Evolutionary conservation across 805 yeast species (phyloP).

Genomic region (Yamadazyma scolyti): DNA sequence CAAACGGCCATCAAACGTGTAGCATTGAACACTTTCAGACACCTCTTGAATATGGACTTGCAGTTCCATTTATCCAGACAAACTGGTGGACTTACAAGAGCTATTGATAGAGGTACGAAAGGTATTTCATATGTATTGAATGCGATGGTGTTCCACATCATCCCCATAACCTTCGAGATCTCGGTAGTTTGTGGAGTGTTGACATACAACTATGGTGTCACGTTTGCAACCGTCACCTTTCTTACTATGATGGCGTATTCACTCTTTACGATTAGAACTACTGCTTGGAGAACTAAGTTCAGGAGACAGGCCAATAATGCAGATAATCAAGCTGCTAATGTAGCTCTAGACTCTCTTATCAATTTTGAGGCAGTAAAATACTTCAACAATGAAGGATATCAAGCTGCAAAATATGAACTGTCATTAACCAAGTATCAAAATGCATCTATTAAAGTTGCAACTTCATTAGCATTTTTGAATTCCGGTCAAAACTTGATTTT

Average conservation of each 20-base stretch:
- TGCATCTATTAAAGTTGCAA: slow-evolving; percentile 76
- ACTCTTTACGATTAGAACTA: slow-evolving; percentile 81
- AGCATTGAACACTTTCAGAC: slow-evolving; percentile 82
- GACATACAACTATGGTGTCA: slow-evolving; percentile 85
- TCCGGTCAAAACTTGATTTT: slow-evolving; percentile 79
- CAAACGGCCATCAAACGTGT: slow-evolving; percentile 91
- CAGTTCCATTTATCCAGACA: slow-evolving; percentile 88
- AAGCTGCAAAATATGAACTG: slow-evolving; percentile 72
- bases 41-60: slow-evolving; percentile 77
- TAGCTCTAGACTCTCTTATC: slow-evolving; percentile 89
- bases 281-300: slow-evolving; percentile 94
- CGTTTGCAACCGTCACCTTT: slow-evolving; percentile 86
- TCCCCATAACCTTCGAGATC: slow-evolving; percentile 91
- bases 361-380: slow-evolving; percentile 93
- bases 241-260: slow-evolving; percentile 88
- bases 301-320: slow-evolving; percentile 85
- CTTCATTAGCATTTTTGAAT: slow-evolving; percentile 73
- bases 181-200: slow-evolving; percentile 89
- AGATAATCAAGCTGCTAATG: slow-evolving; percentile 92
- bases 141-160: slow-evolving; percentile 96
- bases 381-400: slow-evolving; percentile 85
- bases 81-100: slow-evolving; percentile 94
- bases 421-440: slow-evolving; percentile 73
- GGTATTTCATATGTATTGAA: slow-evolving; percentile 91
- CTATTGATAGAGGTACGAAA: slow-evolving; percentile 96